A percentile compares a stretch with the other conserved stretches of the same genome.
Evolutionary conservation across 2,329 filamentous ascomycete genomes (phyloP).

Genomic region (Colletotrichum lupini): DNA sequence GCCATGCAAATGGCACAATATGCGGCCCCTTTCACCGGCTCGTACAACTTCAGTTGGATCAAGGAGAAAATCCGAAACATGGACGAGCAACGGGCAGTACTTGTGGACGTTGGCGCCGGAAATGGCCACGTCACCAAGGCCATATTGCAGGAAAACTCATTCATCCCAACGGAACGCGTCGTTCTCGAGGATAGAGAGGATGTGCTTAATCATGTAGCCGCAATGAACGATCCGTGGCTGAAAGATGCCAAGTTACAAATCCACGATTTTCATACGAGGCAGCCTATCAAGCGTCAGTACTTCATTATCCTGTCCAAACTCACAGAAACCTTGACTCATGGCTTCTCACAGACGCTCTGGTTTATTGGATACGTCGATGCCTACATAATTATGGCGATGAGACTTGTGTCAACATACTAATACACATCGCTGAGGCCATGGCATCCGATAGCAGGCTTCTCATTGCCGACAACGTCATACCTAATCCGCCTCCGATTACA

Average conservation of each 20-base stretch:
- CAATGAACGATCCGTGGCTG: constrained; percentile 2
- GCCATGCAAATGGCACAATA: constrained; percentile 42
- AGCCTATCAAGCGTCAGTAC: constrained; percentile 35
- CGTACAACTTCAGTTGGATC: constrained; percentile 47
- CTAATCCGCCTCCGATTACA: constrained; percentile 39
- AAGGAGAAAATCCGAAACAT: constrained; percentile 12
- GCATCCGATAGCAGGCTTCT: constrained; percentile 46
- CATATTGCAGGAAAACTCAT: constrained; percentile 26
- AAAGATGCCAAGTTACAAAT: neutral
- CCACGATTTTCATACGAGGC: constrained; percentile 37
- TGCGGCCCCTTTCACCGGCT: constrained; percentile 39
- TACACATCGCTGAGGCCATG: constrained; percentile 43
- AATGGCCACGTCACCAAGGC: constrained; percentile 41
- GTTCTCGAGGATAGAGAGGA: constrained; percentile 39
- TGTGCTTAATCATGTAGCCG: constrained; percentile 21
- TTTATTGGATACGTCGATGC: constrained; percentile 49
- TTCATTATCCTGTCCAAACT: neutral
- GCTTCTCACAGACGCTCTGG: constrained; percentile 43
- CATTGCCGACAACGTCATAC: constrained; percentile 45
- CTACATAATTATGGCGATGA: constrained; percentile 52
- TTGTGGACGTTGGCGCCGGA: constrained; percentile 49
- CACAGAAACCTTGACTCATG: constrained; percentile 2
- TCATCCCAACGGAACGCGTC: constrained; percentile 1
- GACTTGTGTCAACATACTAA: constrained; percentile 45
- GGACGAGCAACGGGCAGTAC: constrained; percentile 32